Evolutionary conservation across 140 eudicot genomes (phyloP).

Genomic region (Cichorium intybus): DNA sequence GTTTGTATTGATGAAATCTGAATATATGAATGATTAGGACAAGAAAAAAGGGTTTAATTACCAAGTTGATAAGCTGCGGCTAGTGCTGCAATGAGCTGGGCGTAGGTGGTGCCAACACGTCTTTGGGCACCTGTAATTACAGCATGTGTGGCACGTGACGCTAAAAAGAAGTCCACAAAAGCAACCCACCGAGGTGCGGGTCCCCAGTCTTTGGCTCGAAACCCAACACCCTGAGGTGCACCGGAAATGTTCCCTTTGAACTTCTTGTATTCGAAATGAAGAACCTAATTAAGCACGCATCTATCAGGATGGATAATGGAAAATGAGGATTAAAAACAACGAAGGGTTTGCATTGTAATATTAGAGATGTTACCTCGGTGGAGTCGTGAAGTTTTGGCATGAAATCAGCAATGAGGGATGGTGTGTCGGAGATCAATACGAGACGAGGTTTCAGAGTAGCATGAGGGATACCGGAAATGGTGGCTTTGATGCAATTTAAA

Average conservation of each 20-base stretch:
- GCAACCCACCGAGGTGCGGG: constrained; percentile 99
- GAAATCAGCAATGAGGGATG: constrained; percentile 52
- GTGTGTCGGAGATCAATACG: constrained; percentile 82
- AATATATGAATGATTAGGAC: background rate
- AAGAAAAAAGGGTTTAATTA: constrained; percentile 15
- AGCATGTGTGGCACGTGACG: constrained; percentile 77
- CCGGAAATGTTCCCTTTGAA: constrained; percentile 62
- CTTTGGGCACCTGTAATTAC: constrained; percentile 83
- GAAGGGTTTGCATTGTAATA: background rate
- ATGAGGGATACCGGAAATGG: constrained; percentile 23
- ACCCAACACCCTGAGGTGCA: constrained; percentile 23
- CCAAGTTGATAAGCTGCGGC: constrained; percentile 77
- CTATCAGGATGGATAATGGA: background rate
- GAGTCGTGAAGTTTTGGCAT: constrained; percentile 46
- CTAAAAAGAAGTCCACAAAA: constrained; percentile 89
- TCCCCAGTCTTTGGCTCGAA: constrained; percentile 91
- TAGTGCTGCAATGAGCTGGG: constrained; percentile 78
- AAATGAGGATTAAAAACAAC: background rate
- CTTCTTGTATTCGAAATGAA: constrained; percentile 72
- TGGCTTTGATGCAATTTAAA: constrained; percentile 60
- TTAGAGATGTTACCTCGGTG: constrained; percentile 54
- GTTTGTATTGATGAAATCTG: background rate
- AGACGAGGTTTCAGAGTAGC: constrained; percentile 48
- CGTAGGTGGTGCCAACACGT: constrained; percentile 94
- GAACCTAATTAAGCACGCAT: constrained; percentile 39